Conservation (phyloP, 2,329 filamentous ascomycete species). For the Colletotrichum musae region DNA sequence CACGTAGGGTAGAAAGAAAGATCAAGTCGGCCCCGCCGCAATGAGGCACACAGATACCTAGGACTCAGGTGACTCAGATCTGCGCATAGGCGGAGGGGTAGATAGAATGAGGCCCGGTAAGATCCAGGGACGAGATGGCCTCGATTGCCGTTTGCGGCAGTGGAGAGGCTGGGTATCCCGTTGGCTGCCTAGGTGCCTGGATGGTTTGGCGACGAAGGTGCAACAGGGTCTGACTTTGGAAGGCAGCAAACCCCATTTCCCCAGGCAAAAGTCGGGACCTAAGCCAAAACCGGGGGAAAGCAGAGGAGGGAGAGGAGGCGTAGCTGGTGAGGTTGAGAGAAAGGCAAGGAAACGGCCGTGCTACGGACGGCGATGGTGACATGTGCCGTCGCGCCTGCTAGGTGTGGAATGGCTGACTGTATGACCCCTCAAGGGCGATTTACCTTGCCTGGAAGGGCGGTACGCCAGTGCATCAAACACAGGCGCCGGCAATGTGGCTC, state of each 20-base stretch:
- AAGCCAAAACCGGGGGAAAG: background rate
- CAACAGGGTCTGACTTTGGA: background rate
- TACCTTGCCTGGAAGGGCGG: background rate
- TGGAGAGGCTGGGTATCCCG: constrained; percentile 14
- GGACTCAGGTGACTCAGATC: constrained; percentile 15
- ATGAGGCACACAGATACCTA: background rate
- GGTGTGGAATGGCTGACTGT: too few relatives aligned
- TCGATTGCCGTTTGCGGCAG: constrained; percentile 1
- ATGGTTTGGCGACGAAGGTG: background rate
- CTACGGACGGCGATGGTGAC: background rate
- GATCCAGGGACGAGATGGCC: background rate
- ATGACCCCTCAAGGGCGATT: background rate
- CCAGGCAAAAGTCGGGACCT: background rate
- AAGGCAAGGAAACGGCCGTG: background rate
- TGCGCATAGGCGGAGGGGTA: background rate
- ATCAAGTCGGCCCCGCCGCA: background rate
- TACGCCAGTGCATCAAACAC: background rate
- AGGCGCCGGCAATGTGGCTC: background rate
- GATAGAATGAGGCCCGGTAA: background rate
- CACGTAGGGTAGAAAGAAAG: background rate
- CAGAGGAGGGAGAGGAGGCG: background rate
- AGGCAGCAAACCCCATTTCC: constrained; percentile 12
- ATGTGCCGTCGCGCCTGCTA: background rate
- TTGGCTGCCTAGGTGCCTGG: background rate
- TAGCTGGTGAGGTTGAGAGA: background rate